These are phyloP conservation scores for Catharanthus roseus DNA, from an alignment of 257 asterid species.

Conservation along the genomic window DNA sequence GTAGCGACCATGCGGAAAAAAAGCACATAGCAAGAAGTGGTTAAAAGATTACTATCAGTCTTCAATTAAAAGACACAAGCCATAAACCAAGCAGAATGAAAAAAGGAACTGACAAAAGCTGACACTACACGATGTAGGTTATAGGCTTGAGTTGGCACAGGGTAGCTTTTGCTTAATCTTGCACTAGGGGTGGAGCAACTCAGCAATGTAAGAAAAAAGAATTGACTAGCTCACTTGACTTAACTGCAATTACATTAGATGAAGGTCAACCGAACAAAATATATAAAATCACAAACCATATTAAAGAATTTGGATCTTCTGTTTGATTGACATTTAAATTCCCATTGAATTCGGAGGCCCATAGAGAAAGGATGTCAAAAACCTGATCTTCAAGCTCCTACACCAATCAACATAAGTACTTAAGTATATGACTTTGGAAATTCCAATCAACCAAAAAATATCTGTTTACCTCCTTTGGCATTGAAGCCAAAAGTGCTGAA, in stretches of 20 bases:
- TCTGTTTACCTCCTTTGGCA: slow-evolving; percentile 65
- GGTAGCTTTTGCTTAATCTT: not conserved
- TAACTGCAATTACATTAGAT: slow-evolving; percentile 7
- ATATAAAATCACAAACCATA: slow-evolving; percentile 51
- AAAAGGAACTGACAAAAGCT: not conserved
- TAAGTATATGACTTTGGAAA: slow-evolving; percentile 18
- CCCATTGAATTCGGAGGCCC: slow-evolving; percentile 79
- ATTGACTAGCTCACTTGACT: not conserved
- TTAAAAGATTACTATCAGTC: not conserved
- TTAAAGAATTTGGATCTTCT: slow-evolving; percentile 57
- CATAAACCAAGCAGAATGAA: not conserved
- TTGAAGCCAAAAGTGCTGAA: slow-evolving; percentile 80
- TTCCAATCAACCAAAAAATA: slow-evolving; percentile 13
- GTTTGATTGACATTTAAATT: slow-evolving; percentile 43
- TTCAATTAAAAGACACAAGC: not conserved
- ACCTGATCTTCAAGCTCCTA: slow-evolving; percentile 94
- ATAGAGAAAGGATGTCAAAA: slow-evolving; percentile 86
- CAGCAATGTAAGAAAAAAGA: not conserved
- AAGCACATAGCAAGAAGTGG: not conserved
- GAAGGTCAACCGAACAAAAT: slow-evolving; percentile 16
- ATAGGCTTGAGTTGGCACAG: not conserved
- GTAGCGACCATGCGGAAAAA: not conserved
- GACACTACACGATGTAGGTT: not conserved
- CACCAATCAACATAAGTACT: slow-evolving; percentile 30
- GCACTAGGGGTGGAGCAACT: not conserved